Evolutionary conservation across 2,329 filamentous ascomycete genomes (phyloP), one percentile per base, ranked within the genome.

Genomic region (Aspergillus sp.): DNA sequence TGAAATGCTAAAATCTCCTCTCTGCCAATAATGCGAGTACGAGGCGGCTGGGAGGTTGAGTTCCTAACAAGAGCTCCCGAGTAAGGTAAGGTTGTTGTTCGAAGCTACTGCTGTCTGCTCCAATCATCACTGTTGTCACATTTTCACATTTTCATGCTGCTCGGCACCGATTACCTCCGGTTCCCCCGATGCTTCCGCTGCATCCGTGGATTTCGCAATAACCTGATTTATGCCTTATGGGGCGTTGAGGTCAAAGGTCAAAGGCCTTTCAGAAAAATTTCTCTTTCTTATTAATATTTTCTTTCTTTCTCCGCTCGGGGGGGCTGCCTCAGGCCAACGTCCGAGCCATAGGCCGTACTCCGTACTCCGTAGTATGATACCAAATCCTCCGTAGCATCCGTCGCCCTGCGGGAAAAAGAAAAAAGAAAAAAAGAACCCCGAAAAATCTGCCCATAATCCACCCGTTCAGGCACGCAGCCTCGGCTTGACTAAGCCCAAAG

Each of bases 141-240:
- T 51, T 58, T 53, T 57, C 46, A 45, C 36, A 52, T 54, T 60
- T 42, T 53, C 29, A 49, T 47, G 49, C 32, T 42, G 49, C 39
- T 62, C 61, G 63, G 62, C 54, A 56, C 53, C 52, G 49, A 55
- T 53, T 54, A 59, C 52, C 55, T 54, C 63, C 59, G 61, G 58
- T 53, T 56, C 55, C 63, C 63, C 66, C 68, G 64, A 63, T 36
- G 51, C 55, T 67, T 71, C 71, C 71, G 69, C 61, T 53, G 64
- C 68, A 66, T 69, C 67, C 67, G 70, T 60, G 55, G 61, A 52
- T 29, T 55, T 47, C 24, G n/a, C 24, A 10, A 32, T 39, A 18
- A 14, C n/a, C n/a, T 45, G 24, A 32, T 26, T 52, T 45, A 54
- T 54, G 26, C 20, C 52, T 51, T 51, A 31, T 29, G 24, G 16